Base-by-base conservation (phyloP, 495 filamentous ascomycete genomes). In the Penicillium paradoxum region DNA sequence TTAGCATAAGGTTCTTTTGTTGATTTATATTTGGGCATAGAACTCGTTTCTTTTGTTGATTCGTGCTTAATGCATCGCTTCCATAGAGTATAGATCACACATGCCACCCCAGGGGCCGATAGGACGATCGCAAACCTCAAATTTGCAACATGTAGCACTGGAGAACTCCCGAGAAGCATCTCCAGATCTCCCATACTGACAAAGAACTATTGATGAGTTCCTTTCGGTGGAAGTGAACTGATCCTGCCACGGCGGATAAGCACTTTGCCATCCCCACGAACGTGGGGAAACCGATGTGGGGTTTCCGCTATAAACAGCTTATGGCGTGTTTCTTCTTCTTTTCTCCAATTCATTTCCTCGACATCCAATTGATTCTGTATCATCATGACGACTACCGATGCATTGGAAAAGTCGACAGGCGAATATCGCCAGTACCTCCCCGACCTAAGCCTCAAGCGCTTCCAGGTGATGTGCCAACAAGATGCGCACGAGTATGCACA, bases 401-500 rank as follows among this genome's bases (percentile, higher is more conserved):
- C 39, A 19, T 47, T 54, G 17, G 56, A 64, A 45, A 62, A 65
- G 58, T 64, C 64, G 2, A 68, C 71, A 14, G 70, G 72, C 65
- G 69, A 71, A 36, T 85, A 81, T 62, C 74, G 82, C 43, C 68
- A 77, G 50, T 77, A 82, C 64, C 72, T 88, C 40, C 85, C 83
- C 1, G 83, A 87, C 55, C 73, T 87, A 45, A 74, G 53, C 50
- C 70, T 71, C 25, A 72, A 77, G 36, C 81, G 85, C 38, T 88
- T 88, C 72, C 78, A 78, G 51, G 69, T 72, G 19, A 82, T 85
- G 71, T 77, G 79, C 57, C 72, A 74, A 40, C 84, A 87, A 61
- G 77, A 83, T 63, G 79, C 81, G 18, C 78, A 84, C 50, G 78
- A 83, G 54, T 86, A 88, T 56, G 82, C 83, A 1, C 67, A 76